These are phyloP conservation scores for Acacia concinna DNA, from an alignment of 331 rosid species.

Conservation along the genomic window DNA sequence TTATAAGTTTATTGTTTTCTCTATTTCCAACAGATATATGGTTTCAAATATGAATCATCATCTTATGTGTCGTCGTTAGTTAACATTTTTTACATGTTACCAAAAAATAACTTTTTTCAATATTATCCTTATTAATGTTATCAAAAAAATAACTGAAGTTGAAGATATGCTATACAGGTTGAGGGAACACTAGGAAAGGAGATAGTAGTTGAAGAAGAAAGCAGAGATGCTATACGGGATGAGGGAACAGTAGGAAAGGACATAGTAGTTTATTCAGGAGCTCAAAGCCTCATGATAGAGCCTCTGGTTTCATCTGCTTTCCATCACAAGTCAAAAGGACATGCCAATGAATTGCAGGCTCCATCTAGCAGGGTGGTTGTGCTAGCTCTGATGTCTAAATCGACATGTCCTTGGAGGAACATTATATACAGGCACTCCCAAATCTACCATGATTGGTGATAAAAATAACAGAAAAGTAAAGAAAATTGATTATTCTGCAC, in stretches of 20 bases:
- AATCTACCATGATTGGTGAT: conserved; percentile 28
- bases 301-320: background rate
- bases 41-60: no score
- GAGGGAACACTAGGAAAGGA: conserved; percentile 44
- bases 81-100: no score
- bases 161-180: conserved; percentile 12
- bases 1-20: no score
- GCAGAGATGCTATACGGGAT: conserved; percentile 9
- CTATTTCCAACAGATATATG: no score
- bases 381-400: conserved; percentile 58
- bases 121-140: no score
- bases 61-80: no score
- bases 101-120: no score
- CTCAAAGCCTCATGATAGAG: conserved; percentile 27
- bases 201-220: conserved; percentile 27
- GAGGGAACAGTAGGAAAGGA: conserved; percentile 44
- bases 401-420: conserved; percentile 62
- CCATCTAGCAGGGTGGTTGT: conserved; percentile 44
- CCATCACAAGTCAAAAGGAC: conserved; percentile 6
- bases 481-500: conserved; percentile 33
- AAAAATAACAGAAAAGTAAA: conserved; percentile 43
- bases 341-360: conserved; percentile 18
- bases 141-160: no score
- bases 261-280: conserved; percentile 33
- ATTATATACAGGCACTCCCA: conserved; percentile 38